These are phyloP conservation scores for Cyamopsis tetragonoloba DNA, from an alignment of 306 rosid genomes.

Conservation along the genomic window DNA sequence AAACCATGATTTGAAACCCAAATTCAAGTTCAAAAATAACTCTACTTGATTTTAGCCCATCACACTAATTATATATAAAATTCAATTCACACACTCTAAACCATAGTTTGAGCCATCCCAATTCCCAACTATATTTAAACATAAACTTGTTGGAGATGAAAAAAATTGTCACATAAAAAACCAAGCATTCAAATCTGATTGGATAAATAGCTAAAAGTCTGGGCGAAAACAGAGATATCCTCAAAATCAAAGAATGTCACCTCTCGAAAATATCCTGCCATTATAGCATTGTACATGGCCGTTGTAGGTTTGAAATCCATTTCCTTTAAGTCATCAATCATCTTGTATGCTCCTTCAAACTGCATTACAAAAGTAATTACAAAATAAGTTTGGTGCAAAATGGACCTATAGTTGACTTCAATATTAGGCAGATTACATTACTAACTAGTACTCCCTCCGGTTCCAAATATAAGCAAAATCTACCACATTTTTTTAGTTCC, in stretches of 20 bases:
- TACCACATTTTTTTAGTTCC: too few species aligned
- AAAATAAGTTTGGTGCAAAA: background rate
- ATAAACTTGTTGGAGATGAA: background rate
- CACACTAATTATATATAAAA: too few species aligned
- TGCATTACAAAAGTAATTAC: slow-evolving; percentile 36
- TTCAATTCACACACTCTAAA: too few species aligned
- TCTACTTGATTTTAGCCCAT: too few species aligned
- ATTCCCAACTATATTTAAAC: background rate
- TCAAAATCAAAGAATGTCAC: slow-evolving; percentile 41
- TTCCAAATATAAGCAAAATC: too few species aligned
- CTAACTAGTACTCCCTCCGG: background rate
- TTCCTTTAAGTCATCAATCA: slow-evolving; percentile 53
- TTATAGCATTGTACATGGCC: slow-evolving; percentile 71
- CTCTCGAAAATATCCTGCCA: slow-evolving; percentile 91
- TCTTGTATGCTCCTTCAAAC: slow-evolving; percentile 61
- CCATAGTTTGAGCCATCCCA: too few species aligned
- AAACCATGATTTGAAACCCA: too few species aligned
- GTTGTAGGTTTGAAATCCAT: slow-evolving; percentile 44
- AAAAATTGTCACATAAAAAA: background rate
- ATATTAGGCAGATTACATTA: background rate
- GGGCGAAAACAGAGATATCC: background rate
- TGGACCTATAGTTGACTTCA: background rate
- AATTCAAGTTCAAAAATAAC: too few species aligned
- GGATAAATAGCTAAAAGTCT: slow-evolving; percentile 16
- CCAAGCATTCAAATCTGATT: slow-evolving; percentile 11